A percentile compares a stretch with the other conserved stretches of the same genome.
Conservation (phyloP, 306 rosid genomes). For the Carpinus viminea region DNA sequence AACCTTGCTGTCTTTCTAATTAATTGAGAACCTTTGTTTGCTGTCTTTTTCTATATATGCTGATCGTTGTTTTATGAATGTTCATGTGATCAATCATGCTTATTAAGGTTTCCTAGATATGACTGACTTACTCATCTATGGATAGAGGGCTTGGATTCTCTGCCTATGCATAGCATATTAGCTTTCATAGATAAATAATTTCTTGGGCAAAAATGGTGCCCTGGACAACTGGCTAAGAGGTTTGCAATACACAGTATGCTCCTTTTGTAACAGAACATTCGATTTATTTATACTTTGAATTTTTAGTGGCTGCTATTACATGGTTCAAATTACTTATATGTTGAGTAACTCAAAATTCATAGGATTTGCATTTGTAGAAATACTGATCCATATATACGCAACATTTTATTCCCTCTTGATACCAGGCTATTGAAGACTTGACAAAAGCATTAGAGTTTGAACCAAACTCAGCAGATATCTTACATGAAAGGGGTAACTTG, state of each 20-base stretch:
- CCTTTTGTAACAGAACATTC: background rate
- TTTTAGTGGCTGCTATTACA: constrained; percentile 12
- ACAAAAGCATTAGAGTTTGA: constrained; percentile 85
- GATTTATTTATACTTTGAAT: background rate
- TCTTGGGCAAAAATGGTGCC: background rate
- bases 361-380: constrained; percentile 26
- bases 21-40: constrained; percentile 8
- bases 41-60: constrained; percentile 9
- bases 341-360: constrained; percentile 6
- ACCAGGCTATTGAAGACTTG: constrained; percentile 88
- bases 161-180: constrained; percentile 1
- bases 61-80: background rate
- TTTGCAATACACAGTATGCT: background rate
- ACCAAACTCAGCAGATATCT: constrained; percentile 72
- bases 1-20: constrained; percentile 5
- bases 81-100: background rate
- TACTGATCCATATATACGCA: constrained; percentile 19
- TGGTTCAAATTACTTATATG: background rate
- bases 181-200: background rate
- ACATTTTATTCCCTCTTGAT: constrained; percentile 22
- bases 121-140: background rate
- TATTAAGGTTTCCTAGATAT: background rate
- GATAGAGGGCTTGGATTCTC: background rate
- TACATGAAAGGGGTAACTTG: constrained; percentile 88
- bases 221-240: background rate